Conservation (phyloP, 73 alveolate species). For the Paramecium sonneborni region DNA sequence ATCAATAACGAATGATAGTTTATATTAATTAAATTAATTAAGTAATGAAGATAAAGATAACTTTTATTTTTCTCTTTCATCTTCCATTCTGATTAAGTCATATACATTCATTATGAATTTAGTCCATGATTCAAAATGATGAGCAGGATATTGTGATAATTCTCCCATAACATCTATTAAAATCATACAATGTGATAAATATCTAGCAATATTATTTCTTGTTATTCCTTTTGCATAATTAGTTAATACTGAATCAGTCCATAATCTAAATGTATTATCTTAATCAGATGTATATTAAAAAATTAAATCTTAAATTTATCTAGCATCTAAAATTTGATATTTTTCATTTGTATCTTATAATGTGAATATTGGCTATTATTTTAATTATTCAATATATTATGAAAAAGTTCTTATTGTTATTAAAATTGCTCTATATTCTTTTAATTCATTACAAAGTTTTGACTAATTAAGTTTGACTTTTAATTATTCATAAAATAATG, state of each 20-base stretch:
- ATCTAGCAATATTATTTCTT: background rate
- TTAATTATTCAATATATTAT: background rate
- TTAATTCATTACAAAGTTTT: background rate
- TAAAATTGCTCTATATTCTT: background rate
- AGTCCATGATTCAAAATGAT: constrained; percentile 24
- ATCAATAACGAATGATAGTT: background rate
- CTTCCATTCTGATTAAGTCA: background rate
- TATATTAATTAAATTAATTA: background rate
- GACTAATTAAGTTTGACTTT: background rate
- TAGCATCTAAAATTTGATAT: background rate
- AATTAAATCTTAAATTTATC: background rate
- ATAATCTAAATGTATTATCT: background rate
- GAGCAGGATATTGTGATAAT: background rate
- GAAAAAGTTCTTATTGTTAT: constrained; percentile 1
- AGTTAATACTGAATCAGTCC: background rate
- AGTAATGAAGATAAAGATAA: background rate
- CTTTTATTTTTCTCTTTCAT: background rate
- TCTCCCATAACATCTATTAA: constrained; percentile 18
- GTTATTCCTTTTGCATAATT: constrained; percentile 40
- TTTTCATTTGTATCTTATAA: background rate
- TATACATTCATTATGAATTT: background rate
- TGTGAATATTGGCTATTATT: background rate
- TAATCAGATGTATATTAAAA: background rate
- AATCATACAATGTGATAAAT: background rate
- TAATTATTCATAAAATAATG: background rate